These are phyloP conservation scores for Backusella mclennaniae DNA, from an alignment of 192 early-diverging fungal species.

Conservation along the genomic window DNA sequence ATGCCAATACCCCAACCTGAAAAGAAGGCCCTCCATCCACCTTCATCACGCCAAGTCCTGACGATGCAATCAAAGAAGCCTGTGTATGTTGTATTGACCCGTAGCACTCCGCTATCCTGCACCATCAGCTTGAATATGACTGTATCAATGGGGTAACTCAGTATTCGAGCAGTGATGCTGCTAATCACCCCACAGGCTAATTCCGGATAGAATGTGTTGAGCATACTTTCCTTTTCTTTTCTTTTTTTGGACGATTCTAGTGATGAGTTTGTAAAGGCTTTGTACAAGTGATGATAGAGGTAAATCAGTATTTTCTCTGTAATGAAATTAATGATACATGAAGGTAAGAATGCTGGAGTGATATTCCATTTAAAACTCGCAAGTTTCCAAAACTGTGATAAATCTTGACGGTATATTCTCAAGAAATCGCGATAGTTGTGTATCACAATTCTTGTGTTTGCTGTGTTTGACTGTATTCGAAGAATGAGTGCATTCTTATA, in stretches of 20 bases:
- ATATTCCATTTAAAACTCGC: background rate
- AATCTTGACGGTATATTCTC: slow-evolving; percentile 18
- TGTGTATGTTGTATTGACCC: slow-evolving; percentile 35
- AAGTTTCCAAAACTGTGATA: slow-evolving; percentile 8
- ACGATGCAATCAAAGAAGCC: slow-evolving; percentile 45
- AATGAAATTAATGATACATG: slow-evolving; percentile 22
- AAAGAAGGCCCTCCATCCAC: slow-evolving; percentile 29
- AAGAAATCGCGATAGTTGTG: slow-evolving; percentile 10
- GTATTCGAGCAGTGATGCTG: slow-evolving; percentile 41
- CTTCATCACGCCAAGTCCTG: slow-evolving; percentile 30
- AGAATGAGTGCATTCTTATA: slow-evolving; percentile 31
- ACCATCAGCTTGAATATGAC: slow-evolving; percentile 44
- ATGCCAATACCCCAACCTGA: slow-evolving; percentile 34
- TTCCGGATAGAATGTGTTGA: slow-evolving; percentile 50
- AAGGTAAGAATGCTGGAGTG: slow-evolving; percentile 30
- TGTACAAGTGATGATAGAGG: slow-evolving; percentile 20
- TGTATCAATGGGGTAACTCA: slow-evolving; percentile 49
- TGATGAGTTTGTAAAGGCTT: background rate
- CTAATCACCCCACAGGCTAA: slow-evolving; percentile 48
- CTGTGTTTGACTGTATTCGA: slow-evolving; percentile 23
- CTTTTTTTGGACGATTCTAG: background rate
- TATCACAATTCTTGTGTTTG: slow-evolving; percentile 7
- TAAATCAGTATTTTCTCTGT: slow-evolving; percentile 24
- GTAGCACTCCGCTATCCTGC: slow-evolving; percentile 40
- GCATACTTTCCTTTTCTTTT: slow-evolving; percentile 16